Conservation (phyloP, 257 asterid genomes). For the Capsicum rhomboideum region DNA sequence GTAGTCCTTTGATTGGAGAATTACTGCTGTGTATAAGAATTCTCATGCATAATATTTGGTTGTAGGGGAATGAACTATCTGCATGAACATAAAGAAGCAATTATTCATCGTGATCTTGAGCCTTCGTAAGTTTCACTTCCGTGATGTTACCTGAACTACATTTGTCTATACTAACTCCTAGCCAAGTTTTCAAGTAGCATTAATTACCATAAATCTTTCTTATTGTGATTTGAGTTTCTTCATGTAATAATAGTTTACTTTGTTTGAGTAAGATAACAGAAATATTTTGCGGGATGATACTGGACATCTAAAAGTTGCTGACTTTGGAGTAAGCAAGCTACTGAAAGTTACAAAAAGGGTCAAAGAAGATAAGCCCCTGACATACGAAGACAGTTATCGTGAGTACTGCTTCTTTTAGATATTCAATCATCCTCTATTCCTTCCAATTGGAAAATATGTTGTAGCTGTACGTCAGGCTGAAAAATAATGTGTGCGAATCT, state of each 20-base stretch:
- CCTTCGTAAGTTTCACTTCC: constrained; percentile 67
- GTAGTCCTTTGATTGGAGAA: not conserved
- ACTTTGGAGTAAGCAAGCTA: constrained; percentile 89
- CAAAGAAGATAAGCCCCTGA: constrained; percentile 55
- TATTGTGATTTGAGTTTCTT: not conserved
- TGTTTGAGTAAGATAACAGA: constrained; percentile 38
- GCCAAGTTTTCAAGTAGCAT: not conserved
- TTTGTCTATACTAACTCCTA: not conserved
- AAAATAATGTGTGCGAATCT: not conserved
- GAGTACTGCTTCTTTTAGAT: constrained; percentile 29
- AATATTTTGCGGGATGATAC: constrained; percentile 90
- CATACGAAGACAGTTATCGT: constrained; percentile 56
- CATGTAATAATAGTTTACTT: not conserved
- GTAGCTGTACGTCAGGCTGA: not conserved
- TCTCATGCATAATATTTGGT: constrained; percentile 1
- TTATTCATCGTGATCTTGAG: constrained; percentile 90
- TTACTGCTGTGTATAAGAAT: not conserved
- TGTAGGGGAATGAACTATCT: constrained; percentile 95
- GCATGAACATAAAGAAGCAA: constrained; percentile 70
- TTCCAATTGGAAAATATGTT: not conserved
- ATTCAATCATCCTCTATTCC: not conserved
- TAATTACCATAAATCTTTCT: not conserved
- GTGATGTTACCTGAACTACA: not conserved
- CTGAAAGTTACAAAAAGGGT: constrained; percentile 59
- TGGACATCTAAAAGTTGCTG: constrained; percentile 95